Percentiles rank a stretch among this genome's conserved stretches.
These are phyloP conservation scores for Teunomyces kruisii DNA, from an alignment of 805 yeast genomes.

Conservation along the genomic window DNA sequence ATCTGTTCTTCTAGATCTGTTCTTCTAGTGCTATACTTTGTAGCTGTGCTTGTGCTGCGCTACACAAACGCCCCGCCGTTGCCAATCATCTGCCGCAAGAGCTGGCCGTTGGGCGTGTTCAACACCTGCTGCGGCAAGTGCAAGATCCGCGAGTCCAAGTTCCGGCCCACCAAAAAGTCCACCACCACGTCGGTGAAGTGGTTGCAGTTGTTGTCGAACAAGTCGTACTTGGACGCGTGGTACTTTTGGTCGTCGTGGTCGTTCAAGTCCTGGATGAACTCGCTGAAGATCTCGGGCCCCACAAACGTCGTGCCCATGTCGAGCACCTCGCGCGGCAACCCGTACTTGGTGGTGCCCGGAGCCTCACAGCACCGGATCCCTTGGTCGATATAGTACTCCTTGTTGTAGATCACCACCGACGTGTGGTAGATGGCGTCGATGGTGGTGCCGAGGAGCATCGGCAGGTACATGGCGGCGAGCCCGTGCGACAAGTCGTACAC, in stretches of 20 bases:
- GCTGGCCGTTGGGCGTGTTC: slow-evolving; percentile 34
- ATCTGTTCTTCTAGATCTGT: no score
- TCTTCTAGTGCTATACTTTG: no score
- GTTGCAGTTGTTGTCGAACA: slow-evolving; percentile 66
- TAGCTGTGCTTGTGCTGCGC: no score
- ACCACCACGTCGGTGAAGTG: slow-evolving; percentile 60
- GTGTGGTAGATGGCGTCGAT: slow-evolving; percentile 71
- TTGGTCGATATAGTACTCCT: slow-evolving; percentile 58
- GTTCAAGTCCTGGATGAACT: slow-evolving; percentile 50
- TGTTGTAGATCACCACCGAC: slow-evolving; percentile 51
- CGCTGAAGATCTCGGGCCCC: slow-evolving; percentile 51
- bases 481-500: slow-evolving; percentile 68
- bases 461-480: slow-evolving; percentile 52
- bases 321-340: slow-evolving; percentile 52
- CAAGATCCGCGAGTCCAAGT: slow-evolving; percentile 53
- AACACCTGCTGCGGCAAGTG: slow-evolving; percentile 53
- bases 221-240: slow-evolving; percentile 49
- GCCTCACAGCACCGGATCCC: slow-evolving; percentile 43
- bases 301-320: slow-evolving; percentile 55
- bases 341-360: slow-evolving; percentile 61
- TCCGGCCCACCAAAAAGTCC: slow-evolving; percentile 57
- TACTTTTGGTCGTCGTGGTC: slow-evolving; percentile 40
- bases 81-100: slow-evolving; percentile 35
- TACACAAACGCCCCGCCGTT: slow-evolving; percentile 12
- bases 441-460: slow-evolving; percentile 49